These are phyloP conservation scores for Corymbia maculata DNA, from an alignment of 345 rosid species.

Conservation along the genomic window DNA sequence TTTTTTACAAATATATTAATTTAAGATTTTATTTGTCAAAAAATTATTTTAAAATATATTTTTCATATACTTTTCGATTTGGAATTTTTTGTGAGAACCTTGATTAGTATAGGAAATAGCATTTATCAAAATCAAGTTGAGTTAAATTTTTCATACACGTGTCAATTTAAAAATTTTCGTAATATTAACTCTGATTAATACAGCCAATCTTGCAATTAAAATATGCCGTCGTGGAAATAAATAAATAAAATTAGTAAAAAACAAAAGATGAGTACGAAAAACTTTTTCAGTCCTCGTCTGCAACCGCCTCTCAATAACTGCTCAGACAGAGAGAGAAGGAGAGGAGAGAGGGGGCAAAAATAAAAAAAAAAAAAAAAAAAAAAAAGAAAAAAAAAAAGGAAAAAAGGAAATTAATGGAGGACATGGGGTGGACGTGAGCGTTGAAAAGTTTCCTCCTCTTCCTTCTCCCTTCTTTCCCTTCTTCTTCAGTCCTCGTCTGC, in stretches of 20 bases:
- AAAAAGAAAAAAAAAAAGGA: rapidly evolving
- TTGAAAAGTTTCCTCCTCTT: neutral
- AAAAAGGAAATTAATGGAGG: neutral
- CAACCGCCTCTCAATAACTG: neutral
- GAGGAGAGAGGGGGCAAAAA: neutral
- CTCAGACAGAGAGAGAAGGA: neutral
- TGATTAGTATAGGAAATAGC: neutral
- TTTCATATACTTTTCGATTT: too few species aligned
- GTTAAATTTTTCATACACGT: neutral
- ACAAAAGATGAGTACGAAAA: neutral
- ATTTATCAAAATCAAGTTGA: neutral
- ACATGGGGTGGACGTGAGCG: neutral
- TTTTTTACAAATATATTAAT: too few species aligned
- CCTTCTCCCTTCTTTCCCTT: neutral
- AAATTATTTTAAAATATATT: too few species aligned
- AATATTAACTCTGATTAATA: too few species aligned
- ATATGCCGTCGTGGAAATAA: too few species aligned
- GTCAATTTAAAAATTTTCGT: too few species aligned
- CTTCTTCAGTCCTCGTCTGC: neutral
- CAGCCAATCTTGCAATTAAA: too few species aligned
- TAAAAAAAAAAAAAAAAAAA: neutral
- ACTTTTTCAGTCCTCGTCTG: neutral
- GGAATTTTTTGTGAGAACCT: too few species aligned
- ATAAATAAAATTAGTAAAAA: neutral
- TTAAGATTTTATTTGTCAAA: too few species aligned